Evolutionary conservation across 257 asterid species (phyloP).

Genomic region (Ligustrum vulgare): DNA sequence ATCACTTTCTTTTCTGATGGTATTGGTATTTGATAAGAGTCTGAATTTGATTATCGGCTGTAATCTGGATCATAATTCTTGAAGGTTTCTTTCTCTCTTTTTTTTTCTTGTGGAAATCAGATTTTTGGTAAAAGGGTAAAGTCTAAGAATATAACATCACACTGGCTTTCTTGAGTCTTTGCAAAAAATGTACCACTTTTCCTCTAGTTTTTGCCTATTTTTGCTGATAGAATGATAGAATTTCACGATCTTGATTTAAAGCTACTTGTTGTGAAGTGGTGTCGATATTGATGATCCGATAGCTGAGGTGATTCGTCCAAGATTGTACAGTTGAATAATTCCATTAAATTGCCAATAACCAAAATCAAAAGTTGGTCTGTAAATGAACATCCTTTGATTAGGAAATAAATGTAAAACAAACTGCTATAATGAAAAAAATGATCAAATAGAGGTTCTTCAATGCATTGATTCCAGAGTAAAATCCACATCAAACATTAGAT

Average conservation of each 20-base stretch:
- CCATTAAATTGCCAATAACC: no score
- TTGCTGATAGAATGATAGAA: conserved; percentile 12
- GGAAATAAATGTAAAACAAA: no score
- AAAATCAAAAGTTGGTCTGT: no score
- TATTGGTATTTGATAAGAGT: not conserved
- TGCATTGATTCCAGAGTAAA: no score
- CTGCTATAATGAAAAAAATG: no score
- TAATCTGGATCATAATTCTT: not conserved
- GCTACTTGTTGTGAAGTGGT: no score
- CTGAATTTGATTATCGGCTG: not conserved
- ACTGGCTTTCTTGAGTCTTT: conserved; percentile 20
- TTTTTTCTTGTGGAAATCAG: not conserved
- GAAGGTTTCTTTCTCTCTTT: not conserved
- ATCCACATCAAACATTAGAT: no score
- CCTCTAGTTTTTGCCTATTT: not conserved
- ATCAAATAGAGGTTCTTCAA: no score
- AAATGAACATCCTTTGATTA: no score
- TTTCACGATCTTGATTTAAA: no score
- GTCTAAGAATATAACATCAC: conserved; percentile 3
- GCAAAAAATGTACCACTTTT: not conserved
- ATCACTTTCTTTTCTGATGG: not conserved
- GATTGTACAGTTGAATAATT: conserved; percentile 62
- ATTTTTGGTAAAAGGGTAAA: not conserved
- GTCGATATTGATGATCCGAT: conserved; percentile 29
- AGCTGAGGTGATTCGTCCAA: conserved; percentile 50